phyloP scores from a whole-genome alignment of 352 stramenopile species.

The Phytophthora melonis region DNA sequence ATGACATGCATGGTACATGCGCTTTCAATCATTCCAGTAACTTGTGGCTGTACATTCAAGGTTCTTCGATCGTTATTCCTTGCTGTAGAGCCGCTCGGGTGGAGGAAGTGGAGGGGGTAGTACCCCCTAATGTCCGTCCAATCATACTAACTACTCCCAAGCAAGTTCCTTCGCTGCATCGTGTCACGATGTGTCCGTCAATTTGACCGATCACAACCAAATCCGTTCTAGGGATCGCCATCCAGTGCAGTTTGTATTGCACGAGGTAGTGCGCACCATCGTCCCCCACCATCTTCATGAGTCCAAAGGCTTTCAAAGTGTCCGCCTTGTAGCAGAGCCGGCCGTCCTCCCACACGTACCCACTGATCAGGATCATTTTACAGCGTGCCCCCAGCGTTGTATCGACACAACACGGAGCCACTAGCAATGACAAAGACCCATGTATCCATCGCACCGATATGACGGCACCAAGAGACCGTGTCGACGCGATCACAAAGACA shows the following conservation, averaged over 20 bases:
- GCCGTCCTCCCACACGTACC: slow-evolving; percentile 18
- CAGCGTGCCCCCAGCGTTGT: neutral
- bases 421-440: neutral
- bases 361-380: slow-evolving; percentile 17
- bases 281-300: slow-evolving; percentile 15
- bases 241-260: slow-evolving; percentile 11
- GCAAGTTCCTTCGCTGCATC: slow-evolving; percentile 7
- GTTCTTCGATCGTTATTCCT: neutral
- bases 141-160: slow-evolving; percentile 12
- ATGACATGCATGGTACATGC: no score
- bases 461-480: slow-evolving; percentile 8
- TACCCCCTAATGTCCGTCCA: slow-evolving; percentile 5
- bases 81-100: neutral
- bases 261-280: neutral
- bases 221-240: slow-evolving; percentile 17
- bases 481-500: slow-evolving; percentile 7
- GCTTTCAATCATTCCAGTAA: no score
- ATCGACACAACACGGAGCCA: slow-evolving; percentile 2
- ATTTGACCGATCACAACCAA: slow-evolving; percentile 10
- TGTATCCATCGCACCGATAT: neutral
- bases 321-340: slow-evolving; percentile 17
- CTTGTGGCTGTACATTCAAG: no score
- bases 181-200: neutral
- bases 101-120: neutral
- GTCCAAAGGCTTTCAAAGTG: slow-evolving; percentile 17